These are phyloP conservation scores for Mortierella hygrophila DNA, from an alignment of 192 early-diverging fungal species.

Conservation along the genomic window DNA sequence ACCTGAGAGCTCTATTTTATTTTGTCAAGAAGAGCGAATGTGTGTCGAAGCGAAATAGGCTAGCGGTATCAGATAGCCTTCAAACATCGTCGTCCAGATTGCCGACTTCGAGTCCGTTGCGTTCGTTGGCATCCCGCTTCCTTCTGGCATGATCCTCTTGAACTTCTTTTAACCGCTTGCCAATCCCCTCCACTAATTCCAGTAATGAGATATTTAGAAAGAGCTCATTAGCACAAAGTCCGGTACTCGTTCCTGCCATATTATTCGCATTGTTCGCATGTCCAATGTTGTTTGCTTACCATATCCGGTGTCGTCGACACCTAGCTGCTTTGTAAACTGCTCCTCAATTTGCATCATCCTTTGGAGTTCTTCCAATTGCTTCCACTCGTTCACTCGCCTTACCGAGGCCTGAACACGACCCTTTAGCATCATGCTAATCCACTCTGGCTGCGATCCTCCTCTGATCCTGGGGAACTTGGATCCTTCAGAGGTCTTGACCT, in stretches of 20 bases:
- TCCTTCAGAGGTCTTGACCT: conserved; percentile 49
- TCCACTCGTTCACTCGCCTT: conserved; percentile 47
- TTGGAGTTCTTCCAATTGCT: conserved; percentile 39
- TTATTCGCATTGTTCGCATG: not conserved
- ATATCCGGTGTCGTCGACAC: conserved; percentile 46
- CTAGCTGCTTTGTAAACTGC: conserved; percentile 37
- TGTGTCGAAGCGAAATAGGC: no score
- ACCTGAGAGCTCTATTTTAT: no score
- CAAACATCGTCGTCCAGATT: not conserved
- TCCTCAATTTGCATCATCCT: conserved; percentile 54
- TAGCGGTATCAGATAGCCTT: not conserved
- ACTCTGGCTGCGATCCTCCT: conserved; percentile 58
- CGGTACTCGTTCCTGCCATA: not conserved
- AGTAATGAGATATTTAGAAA: not conserved
- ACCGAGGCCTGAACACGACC: conserved; percentile 49
- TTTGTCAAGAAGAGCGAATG: no score
- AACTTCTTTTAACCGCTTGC: conserved; percentile 11
- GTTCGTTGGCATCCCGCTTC: not conserved
- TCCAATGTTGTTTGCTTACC: conserved; percentile 35
- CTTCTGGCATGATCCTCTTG: conserved; percentile 1
- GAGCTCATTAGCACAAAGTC: not conserved
- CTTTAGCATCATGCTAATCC: conserved; percentile 66
- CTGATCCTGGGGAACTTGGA: conserved; percentile 54
- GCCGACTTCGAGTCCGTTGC: not conserved
- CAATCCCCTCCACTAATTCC: conserved; percentile 22